These are phyloP conservation scores for Quaeritorhiza haematococci DNA, from an alignment of 371 early-diverging fungal species.

Conservation along the genomic window DNA sequence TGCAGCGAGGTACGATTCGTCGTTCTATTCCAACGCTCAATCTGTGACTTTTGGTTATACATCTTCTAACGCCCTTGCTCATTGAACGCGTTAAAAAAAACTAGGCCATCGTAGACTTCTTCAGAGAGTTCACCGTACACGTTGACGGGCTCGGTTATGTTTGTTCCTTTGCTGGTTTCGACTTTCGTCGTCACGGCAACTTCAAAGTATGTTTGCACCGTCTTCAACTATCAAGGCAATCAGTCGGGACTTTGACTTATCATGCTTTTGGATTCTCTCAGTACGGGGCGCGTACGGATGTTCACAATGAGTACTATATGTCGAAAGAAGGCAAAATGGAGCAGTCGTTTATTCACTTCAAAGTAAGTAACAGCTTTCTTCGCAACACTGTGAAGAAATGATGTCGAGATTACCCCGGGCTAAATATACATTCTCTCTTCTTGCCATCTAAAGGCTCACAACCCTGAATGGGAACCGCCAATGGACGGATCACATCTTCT, in stretches of 20 bases:
- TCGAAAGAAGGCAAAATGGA: conserved; percentile 95
- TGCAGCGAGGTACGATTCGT: conserved; percentile 52
- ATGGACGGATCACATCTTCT: conserved; percentile 68
- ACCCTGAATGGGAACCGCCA: conserved; percentile 81
- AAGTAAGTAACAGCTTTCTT: conserved; percentile 46
- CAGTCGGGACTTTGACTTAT: not conserved
- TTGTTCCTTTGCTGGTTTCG: conserved; percentile 92
- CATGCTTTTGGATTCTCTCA: conserved; percentile 14
- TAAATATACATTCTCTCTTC: not conserved
- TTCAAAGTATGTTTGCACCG: conserved; percentile 44
- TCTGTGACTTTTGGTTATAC: no score
- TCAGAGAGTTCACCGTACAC: conserved; percentile 88
- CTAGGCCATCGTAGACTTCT: conserved; percentile 77
- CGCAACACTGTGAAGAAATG: not conserved
- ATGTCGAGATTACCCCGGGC: not conserved
- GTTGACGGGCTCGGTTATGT: conserved; percentile 88
- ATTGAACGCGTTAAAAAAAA: not conserved
- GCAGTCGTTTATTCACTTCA: conserved; percentile 89
- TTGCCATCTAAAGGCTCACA: conserved; percentile 49
- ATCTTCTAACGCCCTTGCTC: not conserved
- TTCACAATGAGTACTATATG: conserved; percentile 53
- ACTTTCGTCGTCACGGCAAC: conserved; percentile 76
- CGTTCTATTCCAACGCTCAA: not conserved
- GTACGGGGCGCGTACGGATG: conserved; percentile 70
- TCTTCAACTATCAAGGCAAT: not conserved